These are phyloP conservation scores for Mycena capillaripes DNA, from an alignment of 768 basidiomycete genomes.

Conservation along the genomic window DNA sequence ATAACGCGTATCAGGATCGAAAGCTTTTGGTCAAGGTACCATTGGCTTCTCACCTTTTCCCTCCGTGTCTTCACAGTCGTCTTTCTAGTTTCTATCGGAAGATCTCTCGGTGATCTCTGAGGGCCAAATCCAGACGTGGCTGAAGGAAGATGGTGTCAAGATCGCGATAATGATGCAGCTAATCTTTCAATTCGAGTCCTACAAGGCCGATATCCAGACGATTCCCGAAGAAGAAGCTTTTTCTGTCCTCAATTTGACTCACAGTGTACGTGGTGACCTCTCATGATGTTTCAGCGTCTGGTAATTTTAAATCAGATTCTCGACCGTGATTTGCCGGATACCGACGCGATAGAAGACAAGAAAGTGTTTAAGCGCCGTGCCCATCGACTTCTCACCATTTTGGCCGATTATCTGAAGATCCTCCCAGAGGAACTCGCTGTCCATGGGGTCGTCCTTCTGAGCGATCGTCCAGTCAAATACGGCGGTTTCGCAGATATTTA, in stretches of 20 bases:
- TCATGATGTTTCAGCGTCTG: neutral
- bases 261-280: neutral
- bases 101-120: neutral
- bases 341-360: neutral
- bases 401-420: neutral
- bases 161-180: neutral
- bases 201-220: neutral
- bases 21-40: neutral
- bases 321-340: neutral
- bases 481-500: slow-evolving; percentile 20
- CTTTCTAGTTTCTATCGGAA: neutral
- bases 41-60: neutral
- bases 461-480: slow-evolving; percentile 3
- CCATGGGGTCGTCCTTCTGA: neutral
- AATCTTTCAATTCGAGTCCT: neutral
- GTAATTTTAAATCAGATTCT: slow-evolving; percentile 1
- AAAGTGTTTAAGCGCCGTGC: neutral
- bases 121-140: neutral
- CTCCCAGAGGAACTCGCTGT: slow-evolving; percentile 10
- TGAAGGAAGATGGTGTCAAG: neutral
- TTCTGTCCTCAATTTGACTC: neutral
- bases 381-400: neutral
- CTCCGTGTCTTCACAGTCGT: neutral
- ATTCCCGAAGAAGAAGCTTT: neutral
- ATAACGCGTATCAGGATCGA: neutral